Conservation (phyloP, 257 asterid genomes). For the Buddleja alternifolia region DNA sequence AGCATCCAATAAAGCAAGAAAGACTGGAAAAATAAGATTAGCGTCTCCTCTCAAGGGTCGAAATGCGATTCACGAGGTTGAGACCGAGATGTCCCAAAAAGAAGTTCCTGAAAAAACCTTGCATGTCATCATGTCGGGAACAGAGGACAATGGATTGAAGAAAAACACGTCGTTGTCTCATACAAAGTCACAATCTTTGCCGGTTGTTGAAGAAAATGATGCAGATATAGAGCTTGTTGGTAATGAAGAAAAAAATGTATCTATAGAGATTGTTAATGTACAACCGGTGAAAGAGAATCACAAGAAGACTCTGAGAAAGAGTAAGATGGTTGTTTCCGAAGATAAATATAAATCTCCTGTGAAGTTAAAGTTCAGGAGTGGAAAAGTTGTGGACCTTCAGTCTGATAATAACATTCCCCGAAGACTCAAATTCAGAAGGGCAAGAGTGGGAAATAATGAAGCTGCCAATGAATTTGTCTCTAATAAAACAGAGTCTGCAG, state of each 20-base stretch:
- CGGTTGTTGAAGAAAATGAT: constrained; percentile 28
- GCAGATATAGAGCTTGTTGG: constrained; percentile 17
- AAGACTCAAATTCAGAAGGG: constrained; percentile 31
- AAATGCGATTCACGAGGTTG: constrained; percentile 16
- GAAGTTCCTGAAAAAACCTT: constrained; percentile 37
- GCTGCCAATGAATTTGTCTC: background rate
- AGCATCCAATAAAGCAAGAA: constrained; percentile 17
- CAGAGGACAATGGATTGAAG: constrained; percentile 26
- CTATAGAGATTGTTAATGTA: constrained; percentile 13
- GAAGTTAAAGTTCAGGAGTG: constrained; percentile 54
- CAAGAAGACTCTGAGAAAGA: constrained; percentile 28
- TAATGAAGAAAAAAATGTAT: constrained; percentile 14
- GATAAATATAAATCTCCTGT: constrained; percentile 37
- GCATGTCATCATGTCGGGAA: constrained; percentile 31
- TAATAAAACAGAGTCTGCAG: background rate
- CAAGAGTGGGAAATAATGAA: background rate
- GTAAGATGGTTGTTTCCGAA: constrained; percentile 20
- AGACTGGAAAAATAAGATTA: constrained; percentile 19
- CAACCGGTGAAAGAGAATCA: constrained; percentile 21
- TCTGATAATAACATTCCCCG: constrained; percentile 31
- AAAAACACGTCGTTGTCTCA: constrained; percentile 26
- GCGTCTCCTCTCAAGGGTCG: constrained; percentile 28
- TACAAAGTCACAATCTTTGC: constrained; percentile 15
- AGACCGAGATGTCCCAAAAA: constrained; percentile 19
- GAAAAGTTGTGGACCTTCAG: constrained; percentile 38